Base-by-base conservation (phyloP, 306 rosid genomes). In the Vachellia collinsii region DNA sequence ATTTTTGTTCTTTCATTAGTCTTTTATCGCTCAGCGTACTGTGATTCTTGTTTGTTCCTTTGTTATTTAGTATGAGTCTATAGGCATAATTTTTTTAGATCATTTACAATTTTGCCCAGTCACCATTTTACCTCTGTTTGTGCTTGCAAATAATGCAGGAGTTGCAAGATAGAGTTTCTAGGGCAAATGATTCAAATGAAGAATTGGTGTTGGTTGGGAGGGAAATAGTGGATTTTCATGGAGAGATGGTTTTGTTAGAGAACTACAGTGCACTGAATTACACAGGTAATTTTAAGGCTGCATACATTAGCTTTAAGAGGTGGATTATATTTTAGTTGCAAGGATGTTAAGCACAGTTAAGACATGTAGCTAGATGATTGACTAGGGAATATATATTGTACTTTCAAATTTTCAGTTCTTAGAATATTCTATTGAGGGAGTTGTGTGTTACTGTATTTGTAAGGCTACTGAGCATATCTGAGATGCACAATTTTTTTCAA, bases 171-270 rank as follows among this genome's bases (percentile, higher is more conserved):
- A 87, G 86, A 77, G 88, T 85, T 69, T 85, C 83, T 1, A 65
- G 72, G 83, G 90, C 87, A 47, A 83, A 87, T 82, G 91, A 85
- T 85, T 89, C 91, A 65, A 82, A 86, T 23, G 87, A 64, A 46
- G 93, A 91, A 89, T 75, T 88, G 88, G 87, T 88, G 82, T 67
- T 84, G 20, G 84, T 90, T 25, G 90, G 97, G 82, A 90, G 91
- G 78, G 93, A 90, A 76, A 85, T 91, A 44, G 99, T 91, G 71
- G 95, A 94, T 82, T 83, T 94, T 80, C 97, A 94, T 74, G 99
- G 99, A 77, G 99, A 94, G 85, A 91, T 94, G 97, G 92, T 94
- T 83, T 83, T 94, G 90, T 80, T 94, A 79, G 97, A 87, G 87
- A 94, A 92, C 80, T 93, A 94, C 72, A 92, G 97, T 72, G 88